Evolutionary conservation across 2,329 filamentous ascomycete genomes (phyloP).

Genomic region (Trichoderma atroviride): DNA sequence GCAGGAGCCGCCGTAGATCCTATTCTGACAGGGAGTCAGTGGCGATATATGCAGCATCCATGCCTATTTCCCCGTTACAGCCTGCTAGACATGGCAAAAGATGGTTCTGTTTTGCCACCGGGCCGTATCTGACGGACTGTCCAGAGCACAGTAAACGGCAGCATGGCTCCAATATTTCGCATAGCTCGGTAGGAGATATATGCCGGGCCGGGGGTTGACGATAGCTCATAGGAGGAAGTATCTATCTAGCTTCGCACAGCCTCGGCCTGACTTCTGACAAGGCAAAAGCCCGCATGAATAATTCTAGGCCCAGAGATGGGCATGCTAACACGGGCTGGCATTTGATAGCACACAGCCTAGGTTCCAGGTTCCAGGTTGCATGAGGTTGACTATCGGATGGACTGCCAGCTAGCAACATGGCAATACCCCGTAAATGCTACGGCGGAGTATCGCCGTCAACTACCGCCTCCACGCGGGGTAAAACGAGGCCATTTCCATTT

Average conservation of each 20-base stretch:
- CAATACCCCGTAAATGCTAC: not conserved
- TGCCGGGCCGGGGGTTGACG: constrained; percentile 5
- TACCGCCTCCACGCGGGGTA: constrained; percentile 19
- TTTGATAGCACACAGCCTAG: not conserved
- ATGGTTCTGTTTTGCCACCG: constrained; percentile 3
- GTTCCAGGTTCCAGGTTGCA: not conserved
- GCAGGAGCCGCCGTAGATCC: constrained; percentile 12
- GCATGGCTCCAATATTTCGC: constrained; percentile 7
- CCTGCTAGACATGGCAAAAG: not conserved
- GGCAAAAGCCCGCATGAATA: not conserved
- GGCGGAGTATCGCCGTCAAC: not conserved
- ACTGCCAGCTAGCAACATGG: not conserved
- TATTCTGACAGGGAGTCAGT: constrained; percentile 5
- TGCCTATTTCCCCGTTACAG: not conserved
- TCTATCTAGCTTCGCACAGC: not conserved
- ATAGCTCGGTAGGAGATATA: not conserved
- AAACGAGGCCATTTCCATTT: not conserved
- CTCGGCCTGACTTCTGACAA: constrained; percentile 1
- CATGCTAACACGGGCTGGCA: not conserved
- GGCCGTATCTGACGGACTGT: not conserved
- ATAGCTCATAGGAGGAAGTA: not conserved
- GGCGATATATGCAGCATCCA: constrained; percentile 20
- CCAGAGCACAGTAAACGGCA: not conserved
- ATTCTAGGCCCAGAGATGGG: not conserved
- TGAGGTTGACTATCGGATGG: not conserved